These are phyloP conservation scores for Penicillium canariense DNA, from an alignment of 495 filamentous ascomycete species.

Conservation along the genomic window DNA sequence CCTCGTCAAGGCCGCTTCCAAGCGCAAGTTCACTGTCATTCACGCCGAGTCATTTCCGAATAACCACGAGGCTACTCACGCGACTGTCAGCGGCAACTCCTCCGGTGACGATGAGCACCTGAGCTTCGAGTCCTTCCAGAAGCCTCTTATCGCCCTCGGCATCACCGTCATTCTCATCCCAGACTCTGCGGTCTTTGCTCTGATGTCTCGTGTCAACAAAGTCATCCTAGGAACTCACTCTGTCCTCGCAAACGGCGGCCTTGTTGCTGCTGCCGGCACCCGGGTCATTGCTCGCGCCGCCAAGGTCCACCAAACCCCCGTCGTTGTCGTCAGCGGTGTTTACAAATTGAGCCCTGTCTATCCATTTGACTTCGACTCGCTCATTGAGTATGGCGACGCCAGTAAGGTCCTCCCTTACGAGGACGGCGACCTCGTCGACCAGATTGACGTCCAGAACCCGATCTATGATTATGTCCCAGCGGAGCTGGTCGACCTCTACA, in stretches of 20 bases:
- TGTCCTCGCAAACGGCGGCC: conserved; percentile 80
- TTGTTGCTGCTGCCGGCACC: conserved; percentile 77
- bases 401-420: conserved; percentile 69
- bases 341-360: conserved; percentile 90
- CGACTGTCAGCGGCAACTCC: conserved; percentile 53
- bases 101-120: conserved; percentile 46
- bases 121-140: conserved; percentile 60
- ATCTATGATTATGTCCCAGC: conserved; percentile 79
- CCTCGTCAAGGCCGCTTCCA: conserved; percentile 75
- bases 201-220: conserved; percentile 93
- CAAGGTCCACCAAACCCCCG: conserved; percentile 71
- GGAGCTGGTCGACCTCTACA: conserved; percentile 81
- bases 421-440: conserved; percentile 70
- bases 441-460: conserved; percentile 76
- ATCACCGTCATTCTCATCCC: conserved; percentile 79
- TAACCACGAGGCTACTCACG: conserved; percentile 60
- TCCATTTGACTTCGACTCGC: conserved; percentile 70
- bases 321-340: conserved; percentile 79
- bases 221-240: conserved; percentile 84
- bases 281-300: conserved; percentile 79
- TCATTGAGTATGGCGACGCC: conserved; percentile 80
- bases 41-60: conserved; percentile 72
- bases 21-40: conserved; percentile 84
- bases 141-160: conserved; percentile 70
- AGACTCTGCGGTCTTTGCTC: conserved; percentile 79